Base-by-base conservation (phyloP, 2,329 filamentous ascomycete genomes). In the Pyrenochaeta sp. region DNA sequence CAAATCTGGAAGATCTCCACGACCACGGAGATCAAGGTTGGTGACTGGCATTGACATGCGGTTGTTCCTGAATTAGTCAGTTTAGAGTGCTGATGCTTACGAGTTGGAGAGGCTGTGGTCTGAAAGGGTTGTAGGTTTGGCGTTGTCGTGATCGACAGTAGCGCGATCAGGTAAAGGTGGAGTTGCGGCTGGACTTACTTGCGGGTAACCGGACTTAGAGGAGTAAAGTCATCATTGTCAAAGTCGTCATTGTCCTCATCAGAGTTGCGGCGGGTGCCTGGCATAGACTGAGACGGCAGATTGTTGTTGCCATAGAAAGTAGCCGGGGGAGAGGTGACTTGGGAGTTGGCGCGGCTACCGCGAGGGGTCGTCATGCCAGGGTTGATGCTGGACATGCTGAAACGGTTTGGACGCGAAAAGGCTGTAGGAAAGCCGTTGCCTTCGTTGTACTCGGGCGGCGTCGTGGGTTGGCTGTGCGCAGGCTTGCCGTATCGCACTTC, bases 41-140 rank as follows among this genome's bases (percentile, higher is more conserved):
- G 90, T 92, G 50, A 94, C 91, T 32, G 94, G 94, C 91, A 97
- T 93, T 4, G 94, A 97, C 78, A 96, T 96, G 64, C 94, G 90
- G 76, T 97, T 96, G 59, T 90, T 84, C 66, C 92, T 96, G 68
- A 49, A 50, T 51, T 32, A 56, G 56, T 53, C 54, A 61, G 56
- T 57, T 68, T 63, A 56, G 55, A 61, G 58, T 7, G 46, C 55
- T 40, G 24, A 50, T 43, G 12, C 36, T 48, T 36, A 49, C 12
- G 39, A 32, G 3, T 28, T 27, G 22, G 19, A 19, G 22, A 22
- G 13, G 39, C 19, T 42, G 22, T 43, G 22, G 40, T 7, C 6
- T 19, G n/a, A 42, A 22, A 22, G 9, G 40, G 3, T 19, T 10
- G 22, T 43, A 22, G 22, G 25, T 13, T 7, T 28, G 25, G n/a